A percentile compares a stretch with the other conserved stretches of the same genome.
These are phyloP conservation scores for Argentina anserina DNA, from an alignment of 306 rosid genomes.

Conservation along the genomic window DNA sequence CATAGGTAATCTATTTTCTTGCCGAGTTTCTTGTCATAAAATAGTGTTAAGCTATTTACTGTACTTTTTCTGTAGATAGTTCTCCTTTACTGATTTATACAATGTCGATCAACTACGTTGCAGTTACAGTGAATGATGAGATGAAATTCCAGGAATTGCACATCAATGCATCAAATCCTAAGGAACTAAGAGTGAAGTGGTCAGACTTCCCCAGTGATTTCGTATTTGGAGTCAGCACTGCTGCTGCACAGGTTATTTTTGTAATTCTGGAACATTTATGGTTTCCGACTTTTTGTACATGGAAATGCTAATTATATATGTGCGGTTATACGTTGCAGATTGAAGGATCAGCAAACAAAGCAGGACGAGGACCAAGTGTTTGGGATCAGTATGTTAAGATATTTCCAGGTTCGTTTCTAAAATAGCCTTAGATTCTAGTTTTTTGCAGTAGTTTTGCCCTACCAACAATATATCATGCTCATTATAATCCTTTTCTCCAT, in stretches of 20 bases:
- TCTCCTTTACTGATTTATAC: no score
- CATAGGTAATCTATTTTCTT: conserved; percentile 41
- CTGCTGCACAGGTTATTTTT: conserved; percentile 21
- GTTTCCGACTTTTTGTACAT: neutral
- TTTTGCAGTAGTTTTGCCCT: neutral
- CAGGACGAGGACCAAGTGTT: conserved; percentile 31
- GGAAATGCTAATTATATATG: no score
- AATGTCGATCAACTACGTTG: no score
- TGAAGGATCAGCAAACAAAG: conserved; percentile 26
- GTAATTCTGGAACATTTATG: neutral
- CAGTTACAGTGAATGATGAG: neutral
- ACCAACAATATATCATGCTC: neutral
- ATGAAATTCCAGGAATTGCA: neutral
- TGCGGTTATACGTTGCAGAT: no score
- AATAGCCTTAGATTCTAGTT: neutral
- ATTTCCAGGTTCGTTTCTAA: conserved; percentile 9
- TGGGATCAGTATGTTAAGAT: conserved; percentile 21
- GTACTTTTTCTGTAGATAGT: neutral
- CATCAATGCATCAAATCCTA: neutral
- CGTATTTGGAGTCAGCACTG: conserved; percentile 20
- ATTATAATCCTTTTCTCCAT: neutral
- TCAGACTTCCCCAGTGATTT: conserved; percentile 21
- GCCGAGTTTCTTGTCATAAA: neutral
- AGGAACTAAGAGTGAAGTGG: conserved; percentile 8
- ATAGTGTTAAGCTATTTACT: neutral